Base-by-base conservation (phyloP, 2,329 filamentous ascomycete species). In the Didymella pomorum region DNA sequence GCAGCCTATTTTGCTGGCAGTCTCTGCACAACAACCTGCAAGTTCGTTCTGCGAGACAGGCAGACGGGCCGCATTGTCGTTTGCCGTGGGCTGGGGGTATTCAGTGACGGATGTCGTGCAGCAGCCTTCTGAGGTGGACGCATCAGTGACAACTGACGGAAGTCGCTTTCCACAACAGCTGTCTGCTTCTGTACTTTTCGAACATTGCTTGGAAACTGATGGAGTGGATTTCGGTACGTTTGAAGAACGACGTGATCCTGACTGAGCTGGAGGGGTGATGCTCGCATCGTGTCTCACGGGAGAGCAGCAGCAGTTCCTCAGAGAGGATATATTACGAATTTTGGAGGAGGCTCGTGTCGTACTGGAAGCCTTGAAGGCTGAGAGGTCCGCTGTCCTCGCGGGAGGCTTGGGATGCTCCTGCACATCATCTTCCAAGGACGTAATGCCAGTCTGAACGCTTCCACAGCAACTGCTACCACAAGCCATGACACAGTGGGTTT, bases 391-490 rank as follows among this genome's bases (percentile, higher is more conserved):
- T 16, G 12, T 16, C 9, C 14, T 14, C 12, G 21, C 16, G 2
- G 26, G 10, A 31, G 20, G 21, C 26, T 28, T 1, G 14, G 31
- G 31, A 4, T 33, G 31, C 14, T 33, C 31, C 31, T 33, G 31
- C 31, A 14, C 31, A 16, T 16, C 31, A 16, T 14, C 4, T 35
- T 28, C n/a, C 16, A 28, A 3, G 31, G 33, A 20, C 14, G 37
- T n/a, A 35, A 28, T 20, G 28, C 39, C 43, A 33, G 52, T n/a
- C 43, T 47, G 52, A 23, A 8, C 28, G n/a, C 37, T 12, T 4
- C 26, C 44, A 28, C 52, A 55, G 21, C 44, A 43, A 37, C 33
- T 43, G 14, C 45, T 28, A 8, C 35, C 37, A 18, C 44, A 55
- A 28, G 45, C 37, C 52, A 55, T 55, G 26, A n/a, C 21, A n/a